Base-by-base conservation (phyloP, 805 yeast genomes). In the Nakazawaea laoshanensis region DNA sequence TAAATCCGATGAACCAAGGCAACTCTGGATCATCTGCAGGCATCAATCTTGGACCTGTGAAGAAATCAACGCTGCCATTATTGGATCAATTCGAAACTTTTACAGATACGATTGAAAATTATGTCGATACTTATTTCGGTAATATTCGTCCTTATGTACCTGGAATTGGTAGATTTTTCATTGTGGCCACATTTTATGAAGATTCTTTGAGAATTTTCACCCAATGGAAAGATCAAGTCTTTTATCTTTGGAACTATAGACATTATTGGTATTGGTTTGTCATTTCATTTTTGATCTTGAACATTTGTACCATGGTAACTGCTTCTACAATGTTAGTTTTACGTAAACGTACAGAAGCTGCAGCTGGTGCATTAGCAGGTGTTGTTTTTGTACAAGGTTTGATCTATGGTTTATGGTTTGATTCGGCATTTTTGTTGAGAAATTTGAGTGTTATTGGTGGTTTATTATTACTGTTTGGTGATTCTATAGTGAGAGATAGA, bases 401-500 rank as follows among this genome's bases (percentile, higher is more conserved):
- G 10, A 82, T 82, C 39, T 89, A 89, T 52, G 97, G 97, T 4
- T 65, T 88, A 42, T 72, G 85, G 42, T 75, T 80, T 46, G 95
- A 88, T 47, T 66, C 80, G 19, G 73, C 74, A 38, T 89, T 88
- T 59, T 74, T 92, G 47, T 68, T 86, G 49, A 77, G 96, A 61
- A 87, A 86, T 53, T 64, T 88, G 44, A 80, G 94, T 15, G 89
- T 89, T 32, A 78, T 86, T 43, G 98, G 98, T 29, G 97, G 97
- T 5, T 68, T 89, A 42, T 61, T 89, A 45, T 73, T 89, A 48
- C 95, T 89, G 5, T 73, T 86, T 38, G 75, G 89, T 35, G 96
- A 89, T 53, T 77, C 89, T 7, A 68, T 88, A 45, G 88, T 84
- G 18, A 75, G 84, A 42, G 86, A 72, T 60, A 78, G 67, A 59